Base-by-base conservation (phyloP, 352 stramenopile genomes). In the Phytophthora tentaculata region DNA sequence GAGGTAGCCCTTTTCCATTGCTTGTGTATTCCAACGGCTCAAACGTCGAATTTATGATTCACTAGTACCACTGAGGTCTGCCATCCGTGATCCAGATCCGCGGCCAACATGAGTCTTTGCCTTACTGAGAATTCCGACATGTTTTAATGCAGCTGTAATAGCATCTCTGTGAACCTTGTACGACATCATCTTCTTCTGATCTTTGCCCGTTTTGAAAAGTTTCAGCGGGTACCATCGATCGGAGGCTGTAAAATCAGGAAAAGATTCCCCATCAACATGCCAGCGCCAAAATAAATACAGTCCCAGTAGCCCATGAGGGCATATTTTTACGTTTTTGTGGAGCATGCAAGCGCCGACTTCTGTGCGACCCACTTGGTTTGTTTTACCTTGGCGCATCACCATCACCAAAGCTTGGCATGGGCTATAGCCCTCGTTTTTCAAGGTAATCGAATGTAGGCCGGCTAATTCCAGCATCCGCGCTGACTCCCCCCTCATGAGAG, bases 21-120 rank as follows among this genome's bases (percentile, higher is more conserved):
- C 13, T n/a, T 43, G 35, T 19, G 10, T 43, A n/a, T 43, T 43
- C 35, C 35, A 43, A n/a, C 35, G 35, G n/a, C 13, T 13, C 6
- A 43, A 14, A 10, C 63, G 24, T n/a, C 63, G 6, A 14, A 65
- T 71, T 5, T 71, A 20, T 2, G 45, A 32, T 20, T 71, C 62
- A 22, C 62, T 64, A 2, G 23, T 37, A 16, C 58, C 49, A 19
- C 22, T 24, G 19, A 61, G 17, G 9, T 61, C 23, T 3, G 41
- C 9, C 55, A 54, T 61, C 9, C 55, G 16, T 0, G 17, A 20
- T 8, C 49, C 49, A 17, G 16, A 55, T 17, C 49, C 49, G 17
- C 49, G 24, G 8, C 24, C 24, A 19, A 32, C 28, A 39, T 55
- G 49, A 1, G 24, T 43, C 23, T 41, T 55, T 5, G 49, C 49